Percentiles rank a stretch among this genome's conserved stretches.
phyloP scores from a whole-genome alignment of 306 rosid genomes.

The Cotoneaster glaucophyllus region DNA sequence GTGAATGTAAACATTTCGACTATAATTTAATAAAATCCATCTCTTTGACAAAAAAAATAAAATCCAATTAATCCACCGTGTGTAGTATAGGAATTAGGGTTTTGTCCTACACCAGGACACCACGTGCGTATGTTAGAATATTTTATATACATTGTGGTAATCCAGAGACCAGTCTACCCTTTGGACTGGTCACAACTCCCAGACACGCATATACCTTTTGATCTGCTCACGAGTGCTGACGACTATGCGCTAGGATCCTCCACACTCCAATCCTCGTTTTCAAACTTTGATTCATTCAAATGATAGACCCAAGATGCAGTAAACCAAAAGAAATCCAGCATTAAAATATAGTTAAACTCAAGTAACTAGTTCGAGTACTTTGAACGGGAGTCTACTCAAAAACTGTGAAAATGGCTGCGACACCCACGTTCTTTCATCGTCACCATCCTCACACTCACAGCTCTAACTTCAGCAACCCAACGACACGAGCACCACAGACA shows the following conservation, averaged over 20 bases:
- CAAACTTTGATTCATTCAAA: conserved; percentile 4
- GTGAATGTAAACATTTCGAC: no score
- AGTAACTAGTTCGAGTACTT: conserved; percentile 27
- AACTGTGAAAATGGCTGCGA: conserved; percentile 51
- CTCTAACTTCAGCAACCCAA: conserved; percentile 24
- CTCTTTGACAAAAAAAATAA: no score
- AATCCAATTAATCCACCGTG: neutral
- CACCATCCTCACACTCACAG: conserved; percentile 34
- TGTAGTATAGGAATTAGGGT: neutral
- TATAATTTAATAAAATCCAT: no score
- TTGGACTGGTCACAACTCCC: neutral
- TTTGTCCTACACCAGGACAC: neutral
- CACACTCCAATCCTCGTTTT: neutral
- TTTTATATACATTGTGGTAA: neutral
- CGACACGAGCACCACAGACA: conserved; percentile 17
- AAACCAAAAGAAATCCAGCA: neutral
- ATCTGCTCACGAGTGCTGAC: neutral
- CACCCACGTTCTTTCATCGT: conserved; percentile 60
- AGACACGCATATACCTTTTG: neutral
- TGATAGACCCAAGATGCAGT: neutral
- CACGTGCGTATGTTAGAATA: neutral
- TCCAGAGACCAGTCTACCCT: neutral
- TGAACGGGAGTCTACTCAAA: conserved; percentile 16
- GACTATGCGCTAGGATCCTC: neutral
- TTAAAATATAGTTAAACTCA: conserved; percentile 3